A percentile compares a stretch with the other conserved stretches of the same genome.
Conservation (phyloP, 331 rosid genomes). For the Stylosanthes scabra region DNA sequence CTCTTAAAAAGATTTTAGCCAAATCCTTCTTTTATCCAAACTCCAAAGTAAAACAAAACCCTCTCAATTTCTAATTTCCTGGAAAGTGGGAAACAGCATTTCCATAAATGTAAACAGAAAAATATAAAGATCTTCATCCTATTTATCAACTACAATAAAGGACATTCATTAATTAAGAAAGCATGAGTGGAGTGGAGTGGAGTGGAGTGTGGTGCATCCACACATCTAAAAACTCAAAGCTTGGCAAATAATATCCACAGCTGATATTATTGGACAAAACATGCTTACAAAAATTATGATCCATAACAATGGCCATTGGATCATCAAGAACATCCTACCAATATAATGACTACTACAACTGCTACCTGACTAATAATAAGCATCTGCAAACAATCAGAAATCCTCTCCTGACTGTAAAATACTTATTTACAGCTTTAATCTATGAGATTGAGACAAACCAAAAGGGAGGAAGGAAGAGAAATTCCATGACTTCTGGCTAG, state of each 20-base stretch:
- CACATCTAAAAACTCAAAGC: background rate
- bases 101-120: too few species aligned
- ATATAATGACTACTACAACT: conserved; percentile 1
- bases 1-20: too few species aligned
- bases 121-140: too few species aligned
- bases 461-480: conserved; percentile 13
- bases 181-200: background rate
- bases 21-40: too few species aligned
- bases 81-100: too few species aligned
- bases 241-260: conserved; percentile 2
- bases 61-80: too few species aligned
- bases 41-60: too few species aligned
- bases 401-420: conserved; percentile 47
- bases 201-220: too few species aligned
- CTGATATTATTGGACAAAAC: conserved; percentile 37
- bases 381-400: conserved; percentile 42
- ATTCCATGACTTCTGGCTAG: conserved; percentile 41
- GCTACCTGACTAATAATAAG: conserved; percentile 27
- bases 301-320: conserved; percentile 37
- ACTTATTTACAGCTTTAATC: conserved; percentile 47
- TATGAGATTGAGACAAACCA: conserved; percentile 22
- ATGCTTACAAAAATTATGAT: conserved; percentile 50
- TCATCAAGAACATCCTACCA: conserved; percentile 21
- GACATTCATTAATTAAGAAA: too few species aligned
- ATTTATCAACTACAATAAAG: too few species aligned